These are phyloP conservation scores for Bauhinia variegata DNA, from an alignment of 306 rosid genomes.

Conservation along the genomic window DNA sequence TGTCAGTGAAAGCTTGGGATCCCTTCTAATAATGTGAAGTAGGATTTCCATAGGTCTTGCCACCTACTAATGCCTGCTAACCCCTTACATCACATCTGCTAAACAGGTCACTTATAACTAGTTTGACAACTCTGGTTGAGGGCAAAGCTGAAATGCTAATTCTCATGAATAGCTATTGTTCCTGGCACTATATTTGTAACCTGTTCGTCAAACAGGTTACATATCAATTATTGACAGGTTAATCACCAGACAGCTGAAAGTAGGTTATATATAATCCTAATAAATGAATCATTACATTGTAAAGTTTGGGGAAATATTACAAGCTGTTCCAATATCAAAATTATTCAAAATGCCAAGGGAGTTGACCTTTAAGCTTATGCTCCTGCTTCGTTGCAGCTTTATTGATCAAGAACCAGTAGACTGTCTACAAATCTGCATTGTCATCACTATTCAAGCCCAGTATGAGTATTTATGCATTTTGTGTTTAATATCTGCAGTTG, in stretches of 20 bases:
- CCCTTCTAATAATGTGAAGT: too few relatives aligned
- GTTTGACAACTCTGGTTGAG: slow-evolving; percentile 19
- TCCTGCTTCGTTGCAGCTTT: slow-evolving; percentile 18
- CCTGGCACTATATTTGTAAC: too few relatives aligned
- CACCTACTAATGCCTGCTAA: too few relatives aligned
- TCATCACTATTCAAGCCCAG: not conserved
- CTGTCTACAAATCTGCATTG: slow-evolving; percentile 14
- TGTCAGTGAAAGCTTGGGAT: too few relatives aligned
- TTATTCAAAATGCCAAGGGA: slow-evolving; percentile 11
- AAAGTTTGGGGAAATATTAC: too few relatives aligned
- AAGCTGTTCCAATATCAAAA: not conserved
- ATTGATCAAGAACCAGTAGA: not conserved
- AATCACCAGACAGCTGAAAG: slow-evolving; percentile 48
- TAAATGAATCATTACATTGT: too few relatives aligned
- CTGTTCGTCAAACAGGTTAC: too few relatives aligned
- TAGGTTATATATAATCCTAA: slow-evolving; percentile 1
- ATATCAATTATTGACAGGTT: slow-evolving; percentile 27
- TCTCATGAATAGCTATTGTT: too few relatives aligned
- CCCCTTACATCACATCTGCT: too few relatives aligned
- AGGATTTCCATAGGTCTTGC: too few relatives aligned
- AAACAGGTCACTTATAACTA: not conserved
- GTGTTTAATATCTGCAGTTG: slow-evolving; percentile 59
- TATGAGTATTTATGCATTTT: slow-evolving; percentile 31
- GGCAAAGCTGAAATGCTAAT: slow-evolving; percentile 21
- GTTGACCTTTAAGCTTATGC: not conserved